These are phyloP conservation scores for Claviceps sp. DNA, from an alignment of 2,329 filamentous ascomycete species.

Conservation along the genomic window DNA sequence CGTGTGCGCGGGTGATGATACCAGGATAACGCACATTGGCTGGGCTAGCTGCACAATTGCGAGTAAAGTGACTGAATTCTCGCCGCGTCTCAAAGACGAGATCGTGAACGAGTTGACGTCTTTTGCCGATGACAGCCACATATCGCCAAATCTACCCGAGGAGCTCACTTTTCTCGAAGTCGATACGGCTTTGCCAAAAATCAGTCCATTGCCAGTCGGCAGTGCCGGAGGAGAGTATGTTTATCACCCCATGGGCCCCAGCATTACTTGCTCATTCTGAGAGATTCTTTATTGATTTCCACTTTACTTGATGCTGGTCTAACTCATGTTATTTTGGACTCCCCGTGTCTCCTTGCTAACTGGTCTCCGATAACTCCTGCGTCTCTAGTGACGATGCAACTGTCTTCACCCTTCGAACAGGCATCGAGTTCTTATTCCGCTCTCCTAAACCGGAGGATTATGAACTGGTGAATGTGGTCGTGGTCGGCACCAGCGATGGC, in stretches of 20 bases:
- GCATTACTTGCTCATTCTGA: conserved; percentile 1
- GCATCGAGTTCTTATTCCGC: conserved; percentile 58
- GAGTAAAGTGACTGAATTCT: conserved; percentile 13
- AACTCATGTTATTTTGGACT: too few relatives aligned
- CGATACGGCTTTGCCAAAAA: conserved; percentile 60
- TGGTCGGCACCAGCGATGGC: conserved; percentile 59
- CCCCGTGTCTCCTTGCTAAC: too few relatives aligned
- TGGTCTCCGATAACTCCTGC: background rate
- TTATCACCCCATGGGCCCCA: background rate
- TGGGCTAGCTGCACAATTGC: conserved; percentile 35
- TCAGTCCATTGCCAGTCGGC: conserved; percentile 52
- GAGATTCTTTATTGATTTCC: too few relatives aligned
- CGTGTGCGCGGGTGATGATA: conserved; percentile 30
- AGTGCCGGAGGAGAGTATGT: conserved; percentile 51
- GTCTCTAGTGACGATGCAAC: conserved; percentile 34
- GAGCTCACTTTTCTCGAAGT: conserved; percentile 65
- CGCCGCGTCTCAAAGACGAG: conserved; percentile 6
- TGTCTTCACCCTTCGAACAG: conserved; percentile 56
- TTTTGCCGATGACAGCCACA: conserved; percentile 5
- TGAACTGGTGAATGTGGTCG: conserved; percentile 66
- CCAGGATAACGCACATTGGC: conserved; percentile 36
- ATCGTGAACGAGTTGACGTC: conserved; percentile 5
- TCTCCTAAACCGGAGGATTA: conserved; percentile 49
- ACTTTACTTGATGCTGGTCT: too few relatives aligned
- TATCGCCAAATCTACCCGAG: conserved; percentile 46